Evolutionary conservation across 1,284 basidiomycete genomes (phyloP).

Genomic region (Apiotrichum sp.): DNA sequence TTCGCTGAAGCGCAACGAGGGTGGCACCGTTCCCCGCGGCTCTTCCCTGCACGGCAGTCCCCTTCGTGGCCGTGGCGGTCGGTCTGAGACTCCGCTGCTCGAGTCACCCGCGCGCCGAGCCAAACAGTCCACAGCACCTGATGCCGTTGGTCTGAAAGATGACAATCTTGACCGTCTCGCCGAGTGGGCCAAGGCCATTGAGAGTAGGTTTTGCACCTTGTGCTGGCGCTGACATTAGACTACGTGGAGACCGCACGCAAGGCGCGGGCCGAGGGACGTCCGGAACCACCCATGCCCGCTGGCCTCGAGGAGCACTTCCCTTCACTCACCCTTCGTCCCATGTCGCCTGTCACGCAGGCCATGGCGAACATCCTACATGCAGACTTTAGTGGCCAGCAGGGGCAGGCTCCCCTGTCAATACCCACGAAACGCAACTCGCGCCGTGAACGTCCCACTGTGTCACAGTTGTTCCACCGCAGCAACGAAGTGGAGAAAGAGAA

Average conservation of each 20-base stretch:
- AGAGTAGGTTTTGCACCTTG: slow-evolving; percentile 22
- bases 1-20: neutral
- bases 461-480: neutral
- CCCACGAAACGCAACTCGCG: neutral
- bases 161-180: slow-evolving; percentile 39
- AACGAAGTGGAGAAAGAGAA: neutral
- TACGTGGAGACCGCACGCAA: slow-evolving; percentile 43
- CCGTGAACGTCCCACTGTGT: neutral
- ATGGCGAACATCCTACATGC: neutral
- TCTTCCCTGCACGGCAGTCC: neutral
- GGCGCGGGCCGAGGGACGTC: slow-evolving; percentile 38
- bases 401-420: neutral
- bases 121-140: slow-evolving; percentile 16
- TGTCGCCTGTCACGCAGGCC: slow-evolving; percentile 12
- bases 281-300: slow-evolving; percentile 30
- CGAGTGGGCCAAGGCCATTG: slow-evolving; percentile 41
- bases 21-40: neutral
- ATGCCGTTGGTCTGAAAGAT: neutral
- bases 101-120: slow-evolving; percentile 1
- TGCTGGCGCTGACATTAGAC: slow-evolving; percentile 9
- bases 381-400: neutral
- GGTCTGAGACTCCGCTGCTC: too few relatives aligned
- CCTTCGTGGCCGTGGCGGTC: neutral
- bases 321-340: slow-evolving; percentile 19
- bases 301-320: slow-evolving; percentile 33